Evolutionary conservation across 768 basidiomycete species (phyloP).

Genomic region (Termitomyces sp.): DNA sequence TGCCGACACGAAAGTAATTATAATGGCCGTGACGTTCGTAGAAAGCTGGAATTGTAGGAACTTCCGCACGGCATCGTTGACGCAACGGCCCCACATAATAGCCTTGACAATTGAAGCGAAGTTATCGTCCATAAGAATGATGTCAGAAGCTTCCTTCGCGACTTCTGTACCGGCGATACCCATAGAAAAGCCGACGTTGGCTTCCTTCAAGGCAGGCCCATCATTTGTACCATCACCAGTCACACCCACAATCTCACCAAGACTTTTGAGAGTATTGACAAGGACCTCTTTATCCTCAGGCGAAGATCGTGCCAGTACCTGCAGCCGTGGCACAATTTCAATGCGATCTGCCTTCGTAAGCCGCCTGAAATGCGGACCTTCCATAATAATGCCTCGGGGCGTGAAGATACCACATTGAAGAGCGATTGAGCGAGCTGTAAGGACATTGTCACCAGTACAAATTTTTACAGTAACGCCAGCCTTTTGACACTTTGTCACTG

Average conservation of each 20-base stretch:
- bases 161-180: conserved; percentile 96
- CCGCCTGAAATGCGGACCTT: conserved; percentile 89
- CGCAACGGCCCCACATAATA: conserved; percentile 98
- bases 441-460: conserved; percentile 97
- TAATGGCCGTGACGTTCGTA: conserved; percentile 92
- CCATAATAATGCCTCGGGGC: conserved; percentile 94
- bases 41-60: conserved; percentile 96
- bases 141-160: conserved; percentile 98
- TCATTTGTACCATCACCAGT: conserved; percentile 99
- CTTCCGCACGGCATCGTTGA: conserved; percentile 96
- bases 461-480: conserved; percentile 96
- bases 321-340: conserved; percentile 85
- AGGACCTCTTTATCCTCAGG: conserved; percentile 96
- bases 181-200: conserved; percentile 97
- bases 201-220: conserved; percentile 92
- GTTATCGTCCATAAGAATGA: conserved; percentile 97
- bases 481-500: conserved; percentile 79
- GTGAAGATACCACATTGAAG: conserved; percentile 94
- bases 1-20: conserved; percentile 89
- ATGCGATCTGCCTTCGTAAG: conserved; percentile 65
- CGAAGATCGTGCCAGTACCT: conserved; percentile 95
- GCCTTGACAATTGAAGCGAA: conserved; percentile 95
- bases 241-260: conserved; percentile 91
- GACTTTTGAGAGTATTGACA: conserved; percentile 78
- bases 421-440: conserved; percentile 95